Base-by-base conservation (phyloP, 768 basidiomycete species). In the Hemileccinum impolitum region DNA sequence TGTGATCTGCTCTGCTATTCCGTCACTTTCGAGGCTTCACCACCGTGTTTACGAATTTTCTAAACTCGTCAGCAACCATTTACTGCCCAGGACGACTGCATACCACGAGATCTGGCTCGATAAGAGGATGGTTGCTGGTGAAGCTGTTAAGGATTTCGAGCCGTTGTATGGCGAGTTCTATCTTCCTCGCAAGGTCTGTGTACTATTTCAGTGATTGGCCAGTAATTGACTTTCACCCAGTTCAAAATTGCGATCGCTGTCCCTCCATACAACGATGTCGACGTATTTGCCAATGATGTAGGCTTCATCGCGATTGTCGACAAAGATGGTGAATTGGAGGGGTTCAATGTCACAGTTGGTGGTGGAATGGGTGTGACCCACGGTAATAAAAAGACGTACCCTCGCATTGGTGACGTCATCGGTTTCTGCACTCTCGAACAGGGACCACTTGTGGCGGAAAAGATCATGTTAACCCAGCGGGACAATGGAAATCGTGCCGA, bases 341-440 rank as follows among this genome's bases (percentile, higher is more conserved):
- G 96, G 37, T 99, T 96, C 79, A 96, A 99, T 64, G 94, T 99
- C 45, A 70, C 85, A 14, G 75, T 91, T 38, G 96, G 96, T 48
- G 96, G 96, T 58, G 96, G 96, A 42, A 99, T 99, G 96, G 96
- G 96, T 68, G 96, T 97, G 38, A 98, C 96, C 1, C 95, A 98
- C 60, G 93, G 93, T 30, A 95, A 92, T 78, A 98, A 97, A 76
- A 94, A 96, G 76, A 99, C 96, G 0, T 98, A 98, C 66, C 96
- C 96, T 39, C 86, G 96, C 45, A 69, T 85, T 39, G 93, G 82
- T 25, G 85, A 86, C 60, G 71, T 96, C 40, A 80, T 99, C 53
- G 96, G 96, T 43, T 99, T 98, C 77, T 93, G 92, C 61, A 90
- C 87, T 1, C 72, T 81, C 6, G 91, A 94, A 45, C 86, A 98